Conservation (phyloP, 495 filamentous ascomycete species). For the Penicillium fimorum region DNA sequence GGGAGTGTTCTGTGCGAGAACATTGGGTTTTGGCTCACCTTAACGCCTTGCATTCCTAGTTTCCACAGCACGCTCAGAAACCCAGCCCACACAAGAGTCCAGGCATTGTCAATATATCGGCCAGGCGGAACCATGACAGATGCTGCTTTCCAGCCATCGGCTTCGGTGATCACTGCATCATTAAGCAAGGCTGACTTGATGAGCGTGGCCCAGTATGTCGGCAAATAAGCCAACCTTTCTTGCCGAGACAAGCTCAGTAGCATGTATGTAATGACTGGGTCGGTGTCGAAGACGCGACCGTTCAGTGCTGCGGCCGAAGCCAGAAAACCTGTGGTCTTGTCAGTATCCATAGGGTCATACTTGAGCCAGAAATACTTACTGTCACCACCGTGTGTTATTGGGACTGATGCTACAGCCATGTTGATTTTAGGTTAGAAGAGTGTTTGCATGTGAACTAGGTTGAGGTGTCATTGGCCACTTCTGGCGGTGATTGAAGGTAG, state of each 20-base stretch:
- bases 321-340: conserved; percentile 18
- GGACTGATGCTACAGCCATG: conserved; percentile 21
- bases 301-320: conserved; percentile 20
- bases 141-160: conserved; percentile 29
- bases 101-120: conserved; percentile 19
- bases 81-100: conserved; percentile 24
- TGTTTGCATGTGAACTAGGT: conserved; percentile 2
- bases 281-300: conserved; percentile 25
- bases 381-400: conserved; percentile 24
- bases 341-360: neutral
- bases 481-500: neutral
- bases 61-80: conserved; percentile 24
- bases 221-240: conserved; percentile 25
- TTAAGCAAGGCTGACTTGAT: conserved; percentile 29
- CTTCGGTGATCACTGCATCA: conserved; percentile 28
- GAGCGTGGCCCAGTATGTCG: conserved; percentile 24
- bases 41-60: conserved; percentile 23
- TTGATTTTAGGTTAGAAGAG: neutral
- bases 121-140: conserved; percentile 28
- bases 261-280: conserved; percentile 32
- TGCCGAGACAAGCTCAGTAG: conserved; percentile 23
- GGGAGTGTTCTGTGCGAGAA: neutral
- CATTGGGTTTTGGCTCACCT: conserved; percentile 12
- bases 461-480: neutral
- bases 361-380: conserved; percentile 11